Evolutionary conservation across 345 rosid species (phyloP).

Genomic region (Bruguiera gymnorhiza): DNA sequence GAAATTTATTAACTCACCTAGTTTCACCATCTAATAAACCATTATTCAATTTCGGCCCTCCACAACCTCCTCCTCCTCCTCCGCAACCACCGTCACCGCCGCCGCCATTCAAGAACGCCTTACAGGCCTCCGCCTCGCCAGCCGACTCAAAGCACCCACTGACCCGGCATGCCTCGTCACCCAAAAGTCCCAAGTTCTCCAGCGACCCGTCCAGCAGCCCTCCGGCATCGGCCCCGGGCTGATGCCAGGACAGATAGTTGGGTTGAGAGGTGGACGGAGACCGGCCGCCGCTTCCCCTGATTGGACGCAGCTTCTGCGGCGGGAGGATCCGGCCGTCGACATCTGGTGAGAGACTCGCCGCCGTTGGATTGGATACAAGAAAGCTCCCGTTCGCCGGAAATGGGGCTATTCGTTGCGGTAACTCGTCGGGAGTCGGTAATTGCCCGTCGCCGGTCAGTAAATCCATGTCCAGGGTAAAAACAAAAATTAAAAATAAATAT

Average conservation of each 20-base stretch:
- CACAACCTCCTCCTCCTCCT: neutral
- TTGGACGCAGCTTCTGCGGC: slow-evolving; percentile 65
- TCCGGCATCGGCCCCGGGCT: slow-evolving; percentile 6
- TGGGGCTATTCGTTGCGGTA: slow-evolving; percentile 40
- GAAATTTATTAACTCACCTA: slow-evolving; percentile 12
- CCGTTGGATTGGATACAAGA: slow-evolving; percentile 14
- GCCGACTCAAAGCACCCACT: slow-evolving; percentile 32
- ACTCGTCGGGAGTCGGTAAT: slow-evolving; percentile 22
- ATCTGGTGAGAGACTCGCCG: slow-evolving; percentile 1
- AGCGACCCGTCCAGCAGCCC: slow-evolving; percentile 27
- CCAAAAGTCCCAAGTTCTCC: slow-evolving; percentile 30
- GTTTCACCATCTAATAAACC: slow-evolving; percentile 8
- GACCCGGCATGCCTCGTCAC: slow-evolving; percentile 24
- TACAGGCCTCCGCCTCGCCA: slow-evolving; percentile 22
- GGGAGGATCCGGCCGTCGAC: slow-evolving; percentile 27
- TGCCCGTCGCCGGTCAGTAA: slow-evolving; percentile 46
- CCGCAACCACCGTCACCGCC: neutral
- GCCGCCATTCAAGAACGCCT: slow-evolving; percentile 13
- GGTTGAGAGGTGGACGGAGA: slow-evolving; percentile 21
- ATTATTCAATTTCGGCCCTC: neutral
- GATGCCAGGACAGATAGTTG: slow-evolving; percentile 11
- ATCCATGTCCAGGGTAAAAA: slow-evolving; percentile 36
- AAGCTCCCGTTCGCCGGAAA: slow-evolving; percentile 31
- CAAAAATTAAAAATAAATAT: neutral
- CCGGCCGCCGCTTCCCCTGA: slow-evolving; percentile 41